Evolutionary conservation across 2,329 filamentous ascomycete genomes (phyloP), one percentile per base, ranked within the genome.

Genomic region (Colletotrichum somersetense): DNA sequence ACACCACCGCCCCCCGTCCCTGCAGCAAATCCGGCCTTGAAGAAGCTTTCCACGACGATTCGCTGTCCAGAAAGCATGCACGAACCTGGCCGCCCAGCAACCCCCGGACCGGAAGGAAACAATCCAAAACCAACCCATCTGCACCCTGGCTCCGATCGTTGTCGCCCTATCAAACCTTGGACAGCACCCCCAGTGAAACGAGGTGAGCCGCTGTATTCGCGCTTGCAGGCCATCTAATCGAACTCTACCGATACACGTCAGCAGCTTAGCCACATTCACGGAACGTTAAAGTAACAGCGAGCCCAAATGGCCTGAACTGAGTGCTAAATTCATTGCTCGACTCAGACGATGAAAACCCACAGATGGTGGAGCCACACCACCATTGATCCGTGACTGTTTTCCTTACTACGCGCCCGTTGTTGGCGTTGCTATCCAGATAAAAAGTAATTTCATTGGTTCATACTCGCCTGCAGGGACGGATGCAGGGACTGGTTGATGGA

Each of bases 111-210:
- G 44, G 52, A 52, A 33, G 46, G 52, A 63, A 58, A 68, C 35
- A 38, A 38, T 30, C 18, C 50, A 23, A 52, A 52, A 30, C 23
- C 50, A 53, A 53, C 18, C 62, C 62, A 44, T 50, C 52, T 58
- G n/a, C 8, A 68, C 44, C 66, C 65, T 44, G n/a, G 65, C 62
- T 67, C 14, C 58, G 58, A 64, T 69, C 59, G 46, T 46, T 56
- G 44, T 52, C 66, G 42, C 44, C 69, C 58, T 72, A 69, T 72
- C 69, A 69, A 72, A 58, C 40, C 53, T 64, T 64, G 65, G n/a
- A 53, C n/a, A 53, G 26, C 35, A 16, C 26, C 40, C 30, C 55
- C 59, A n/a, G 66, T 69, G 69, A 72, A 72, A 72, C 69, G 33
- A 55, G 18, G 38, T 53, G 57, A 72, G 44, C 64, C 57, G 67